Evolutionary conservation across 768 basidiomycete genomes (phyloP).

Genomic region (Lentinula detonsa): DNA sequence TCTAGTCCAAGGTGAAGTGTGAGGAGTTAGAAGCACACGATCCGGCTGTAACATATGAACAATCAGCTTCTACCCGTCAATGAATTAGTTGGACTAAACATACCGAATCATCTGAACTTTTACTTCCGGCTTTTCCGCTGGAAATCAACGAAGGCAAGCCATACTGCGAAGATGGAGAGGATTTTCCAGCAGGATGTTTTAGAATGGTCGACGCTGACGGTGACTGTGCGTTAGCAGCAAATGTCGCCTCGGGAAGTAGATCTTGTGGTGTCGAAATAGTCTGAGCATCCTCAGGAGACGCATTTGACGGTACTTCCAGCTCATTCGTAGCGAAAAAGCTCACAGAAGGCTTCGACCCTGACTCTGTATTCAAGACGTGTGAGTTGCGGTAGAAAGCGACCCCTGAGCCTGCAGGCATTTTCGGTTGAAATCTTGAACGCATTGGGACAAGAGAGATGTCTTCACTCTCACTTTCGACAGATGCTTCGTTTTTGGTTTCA

Average conservation of each 20-base stretch:
- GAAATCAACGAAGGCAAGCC: conserved; percentile 20
- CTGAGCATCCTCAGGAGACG: conserved; percentile 18
- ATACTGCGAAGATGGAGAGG: conserved; percentile 6
- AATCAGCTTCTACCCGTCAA: conserved; percentile 10
- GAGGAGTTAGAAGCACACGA: conserved; percentile 41
- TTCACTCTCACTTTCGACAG: not conserved
- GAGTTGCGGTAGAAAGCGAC: conserved; percentile 72
- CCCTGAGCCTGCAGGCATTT: conserved; percentile 65
- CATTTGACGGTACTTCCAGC: conserved; percentile 38
- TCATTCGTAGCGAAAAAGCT: conserved; percentile 80
- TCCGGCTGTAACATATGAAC: conserved; percentile 26
- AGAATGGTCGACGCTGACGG: conserved; percentile 8
- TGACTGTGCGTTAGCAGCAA: not conserved
- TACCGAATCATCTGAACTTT: conserved; percentile 51
- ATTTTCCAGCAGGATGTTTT: conserved; percentile 3
- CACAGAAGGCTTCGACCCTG: conserved; percentile 44
- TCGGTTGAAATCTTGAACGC: conserved; percentile 53
- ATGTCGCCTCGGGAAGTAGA: not conserved
- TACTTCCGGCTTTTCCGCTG: conserved; percentile 37
- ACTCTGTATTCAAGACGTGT: conserved; percentile 41
- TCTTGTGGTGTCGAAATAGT: not conserved
- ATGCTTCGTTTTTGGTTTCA: not conserved
- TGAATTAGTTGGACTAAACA: conserved; percentile 16
- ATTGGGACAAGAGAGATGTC: conserved; percentile 13
- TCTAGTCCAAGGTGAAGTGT: conserved; percentile 47